Conservation (phyloP, 208 protist species). For the Acanthamoeba healyi region DNA sequence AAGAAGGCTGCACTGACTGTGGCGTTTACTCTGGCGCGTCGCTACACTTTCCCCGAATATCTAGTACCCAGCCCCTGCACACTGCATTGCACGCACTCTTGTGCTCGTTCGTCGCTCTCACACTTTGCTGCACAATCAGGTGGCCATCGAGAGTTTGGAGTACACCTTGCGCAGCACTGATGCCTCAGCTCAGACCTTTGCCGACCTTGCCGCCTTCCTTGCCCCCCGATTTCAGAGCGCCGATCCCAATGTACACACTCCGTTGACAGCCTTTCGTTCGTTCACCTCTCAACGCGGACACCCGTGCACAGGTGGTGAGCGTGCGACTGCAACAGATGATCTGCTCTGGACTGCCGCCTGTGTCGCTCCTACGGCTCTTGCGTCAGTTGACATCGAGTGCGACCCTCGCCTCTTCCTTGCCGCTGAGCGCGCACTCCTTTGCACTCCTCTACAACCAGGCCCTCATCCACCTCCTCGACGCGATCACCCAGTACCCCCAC, state of each 20-base stretch:
- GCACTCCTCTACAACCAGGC: neutral
- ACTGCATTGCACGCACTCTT: neutral
- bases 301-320: neutral
- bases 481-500: too few species aligned
- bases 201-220: constrained; percentile 40
- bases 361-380: neutral
- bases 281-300: too few species aligned
- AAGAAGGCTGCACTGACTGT: neutral
- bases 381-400: too few species aligned
- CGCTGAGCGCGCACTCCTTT: neutral
- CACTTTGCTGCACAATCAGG: neutral
- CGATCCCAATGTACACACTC: neutral
- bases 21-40: neutral
- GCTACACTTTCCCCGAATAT: neutral
- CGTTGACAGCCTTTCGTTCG: too few species aligned
- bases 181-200: neutral
- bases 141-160: neutral
- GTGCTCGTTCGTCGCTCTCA: neutral
- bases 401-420: too few species aligned
- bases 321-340: neutral
- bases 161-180: neutral
- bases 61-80: too few species aligned
- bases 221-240: neutral
- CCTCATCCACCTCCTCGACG: neutral
- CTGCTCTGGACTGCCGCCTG: neutral